Evolutionary conservation across 1,284 basidiomycete genomes (phyloP), one percentile per base, ranked within the genome.

Genomic region (Meripilus lineatus): DNA sequence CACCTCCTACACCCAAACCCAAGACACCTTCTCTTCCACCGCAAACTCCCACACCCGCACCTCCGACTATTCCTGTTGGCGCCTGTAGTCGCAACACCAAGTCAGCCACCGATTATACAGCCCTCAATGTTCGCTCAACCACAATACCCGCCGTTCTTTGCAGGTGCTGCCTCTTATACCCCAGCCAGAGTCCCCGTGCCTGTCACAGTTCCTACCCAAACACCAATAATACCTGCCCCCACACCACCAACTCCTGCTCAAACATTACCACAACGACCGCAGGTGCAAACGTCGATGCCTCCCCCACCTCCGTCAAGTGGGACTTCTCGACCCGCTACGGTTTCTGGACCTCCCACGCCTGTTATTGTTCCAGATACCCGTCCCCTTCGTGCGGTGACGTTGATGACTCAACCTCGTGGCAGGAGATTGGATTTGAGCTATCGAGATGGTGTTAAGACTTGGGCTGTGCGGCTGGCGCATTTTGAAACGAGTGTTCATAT

Each of bases 401-500:
- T 87, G 37, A 68, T 65, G 32, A 71, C 79, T n/a, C 66, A 77
- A 36, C 82, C 83, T 4, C 65, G 67, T 13, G 79, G 76, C 21
- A 71, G 86, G 34, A 65, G 67, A 17, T 61, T 88, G 26, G 65
- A 64, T 25, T 63, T 86, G 28, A 77, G 85, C 54, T 64, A 76
- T 47, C 67, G 67, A 34, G 79, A 84, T 43, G 81, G 83, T 14
- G 84, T 86, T 32, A 77, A 73, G 58, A 74, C 64, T 36, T 87
- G 84, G 84, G 75, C 76, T 2, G 62, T 86, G 60, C 70, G 78
- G 37, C 66, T 89, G 25, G 65, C 66, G 13, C 65, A 66, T 3
- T 69, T 68, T 5, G 83, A 87, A 58, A 68, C 68, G 8, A 68
- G 67, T 3, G 41, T 87, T 20, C 59, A 69, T 38, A 56, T 87